Base-by-base conservation (phyloP, 169 alveolate genomes). In the Plasmodium adleri region DNA sequence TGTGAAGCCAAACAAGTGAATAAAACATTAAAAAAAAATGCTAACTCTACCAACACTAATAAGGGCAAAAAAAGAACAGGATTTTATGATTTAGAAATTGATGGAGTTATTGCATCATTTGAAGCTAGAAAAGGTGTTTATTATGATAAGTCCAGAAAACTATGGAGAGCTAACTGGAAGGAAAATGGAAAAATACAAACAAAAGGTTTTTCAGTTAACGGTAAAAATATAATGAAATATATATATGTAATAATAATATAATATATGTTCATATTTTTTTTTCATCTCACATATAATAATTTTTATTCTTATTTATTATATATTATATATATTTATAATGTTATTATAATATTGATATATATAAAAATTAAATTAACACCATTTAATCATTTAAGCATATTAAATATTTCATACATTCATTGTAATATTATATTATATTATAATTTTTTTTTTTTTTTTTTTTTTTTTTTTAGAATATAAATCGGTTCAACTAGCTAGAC, bases 141-240 rank as follows among this genome's bases (percentile, higher is more conserved):
- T 26, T 85, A 85, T 54, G 92, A 85, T 52, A 85, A 85, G 43
- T 72, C 88, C 12, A 72, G 92, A 45, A 85, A 72, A 43, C 26
- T 85, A 12, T 85, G 92, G 92, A 72, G 92, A 72, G 92, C 92
- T 32, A 72, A 85, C 20, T 85, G 92, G 92, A 85, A 85, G 76
- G 88, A 85, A 63, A 73, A 85, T 70, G 92, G 92, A 13, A 85
- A 73, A 47, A 73, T 85, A 62, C 86, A 72, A 39, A 85, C 92
- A 4, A 85, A 85, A 68, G 92, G 92, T 13, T 85, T 85, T 66
- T 72, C 88, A 49, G 88, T 85, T n/a, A 73, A 72, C n/a, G 92
- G 92, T 85, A 60, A 85, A n/a, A 50, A 60, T 20, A 39, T 52
- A 68, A 54, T 52, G 9, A 10, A 24, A 26, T 13, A 7, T 20